A percentile compares a stretch with the other conserved stretches of the same genome.
These are phyloP conservation scores for Tolypocladium cylindrosporum DNA, from an alignment of 2,329 filamentous ascomycete genomes.

Conservation along the genomic window DNA sequence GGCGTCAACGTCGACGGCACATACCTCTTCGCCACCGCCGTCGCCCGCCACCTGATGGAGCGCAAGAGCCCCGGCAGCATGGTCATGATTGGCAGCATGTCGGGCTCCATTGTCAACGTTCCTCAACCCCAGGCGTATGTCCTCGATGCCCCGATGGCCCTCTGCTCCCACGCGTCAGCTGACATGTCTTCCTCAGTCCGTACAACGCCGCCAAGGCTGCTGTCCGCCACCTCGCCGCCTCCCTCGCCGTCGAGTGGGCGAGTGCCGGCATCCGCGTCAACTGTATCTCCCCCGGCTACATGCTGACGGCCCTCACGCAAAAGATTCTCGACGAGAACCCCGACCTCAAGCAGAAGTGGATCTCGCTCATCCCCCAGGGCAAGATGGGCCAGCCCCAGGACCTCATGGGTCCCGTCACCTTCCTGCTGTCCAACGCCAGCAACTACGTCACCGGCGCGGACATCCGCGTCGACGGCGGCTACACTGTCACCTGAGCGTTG, in stretches of 20 bases:
- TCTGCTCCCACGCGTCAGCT: neutral
- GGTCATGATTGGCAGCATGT: constrained; percentile 95
- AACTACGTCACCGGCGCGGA: constrained; percentile 66
- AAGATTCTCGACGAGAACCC: constrained; percentile 94
- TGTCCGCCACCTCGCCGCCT: constrained; percentile 77
- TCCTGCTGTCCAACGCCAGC: constrained; percentile 71
- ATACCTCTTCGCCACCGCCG: constrained; percentile 74
- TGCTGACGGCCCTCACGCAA: constrained; percentile 88
- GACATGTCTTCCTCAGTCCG: constrained; percentile 35
- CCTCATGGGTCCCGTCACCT: constrained; percentile 86
- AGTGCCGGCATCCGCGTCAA: constrained; percentile 82
- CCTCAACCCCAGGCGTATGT: constrained; percentile 76
- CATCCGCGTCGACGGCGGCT: constrained; percentile 78
- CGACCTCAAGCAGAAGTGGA: constrained; percentile 84
- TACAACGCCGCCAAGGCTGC: constrained; percentile 94
- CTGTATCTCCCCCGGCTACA: constrained; percentile 91
- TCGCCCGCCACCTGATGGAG: constrained; percentile 83
- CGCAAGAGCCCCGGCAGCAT: constrained; percentile 73
- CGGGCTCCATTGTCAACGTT: constrained; percentile 84
- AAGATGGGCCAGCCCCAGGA: constrained; percentile 91
- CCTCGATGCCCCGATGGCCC: neutral
- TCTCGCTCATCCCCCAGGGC: constrained; percentile 79
- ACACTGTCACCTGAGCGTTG: constrained; percentile 57
- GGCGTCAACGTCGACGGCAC: constrained; percentile 88
- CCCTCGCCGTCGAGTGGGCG: constrained; percentile 90